Conservation (phyloP, 1,284 basidiomycete genomes). For the Puccinia novopanici region DNA sequence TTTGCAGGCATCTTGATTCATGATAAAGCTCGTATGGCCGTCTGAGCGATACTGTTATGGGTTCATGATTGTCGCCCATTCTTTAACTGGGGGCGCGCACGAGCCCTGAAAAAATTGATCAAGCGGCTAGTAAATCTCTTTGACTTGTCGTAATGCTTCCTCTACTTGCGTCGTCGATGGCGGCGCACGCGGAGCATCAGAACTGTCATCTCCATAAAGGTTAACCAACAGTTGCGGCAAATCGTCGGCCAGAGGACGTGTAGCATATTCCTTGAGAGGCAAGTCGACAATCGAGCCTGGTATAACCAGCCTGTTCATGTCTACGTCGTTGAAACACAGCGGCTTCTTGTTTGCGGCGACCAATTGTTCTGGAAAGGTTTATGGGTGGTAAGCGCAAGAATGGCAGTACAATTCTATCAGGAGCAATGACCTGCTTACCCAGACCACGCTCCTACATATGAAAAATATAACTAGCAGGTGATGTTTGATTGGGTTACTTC, state of each 20-base stretch:
- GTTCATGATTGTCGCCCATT: slow-evolving; percentile 12
- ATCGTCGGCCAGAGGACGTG: slow-evolving; percentile 31
- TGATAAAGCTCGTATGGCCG: neutral
- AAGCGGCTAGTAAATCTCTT: slow-evolving; percentile 7
- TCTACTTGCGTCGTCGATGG: slow-evolving; percentile 15
- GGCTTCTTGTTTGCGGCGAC: too few species aligned
- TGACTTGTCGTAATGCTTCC: slow-evolving; percentile 28
- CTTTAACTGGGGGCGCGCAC: neutral
- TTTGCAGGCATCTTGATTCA: neutral
- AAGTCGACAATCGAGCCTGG: too few species aligned
- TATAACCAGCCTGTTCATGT: too few species aligned
- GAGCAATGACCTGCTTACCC: too few species aligned
- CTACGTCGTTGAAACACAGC: too few species aligned
- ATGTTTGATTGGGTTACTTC: too few species aligned
- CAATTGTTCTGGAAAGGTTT: too few species aligned
- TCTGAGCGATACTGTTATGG: neutral
- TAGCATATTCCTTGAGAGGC: slow-evolving; percentile 31
- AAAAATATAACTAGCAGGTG: too few species aligned
- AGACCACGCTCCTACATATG: too few species aligned
- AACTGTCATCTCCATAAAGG: slow-evolving; percentile 6
- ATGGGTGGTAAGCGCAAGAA: too few species aligned
- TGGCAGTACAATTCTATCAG: too few species aligned
- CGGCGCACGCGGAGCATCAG: neutral
- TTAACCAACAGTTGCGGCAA: slow-evolving; percentile 29
- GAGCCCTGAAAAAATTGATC: neutral